Conservation (phyloP, 352 stramenopile species). For the Globisporangium emineosum region DNA sequence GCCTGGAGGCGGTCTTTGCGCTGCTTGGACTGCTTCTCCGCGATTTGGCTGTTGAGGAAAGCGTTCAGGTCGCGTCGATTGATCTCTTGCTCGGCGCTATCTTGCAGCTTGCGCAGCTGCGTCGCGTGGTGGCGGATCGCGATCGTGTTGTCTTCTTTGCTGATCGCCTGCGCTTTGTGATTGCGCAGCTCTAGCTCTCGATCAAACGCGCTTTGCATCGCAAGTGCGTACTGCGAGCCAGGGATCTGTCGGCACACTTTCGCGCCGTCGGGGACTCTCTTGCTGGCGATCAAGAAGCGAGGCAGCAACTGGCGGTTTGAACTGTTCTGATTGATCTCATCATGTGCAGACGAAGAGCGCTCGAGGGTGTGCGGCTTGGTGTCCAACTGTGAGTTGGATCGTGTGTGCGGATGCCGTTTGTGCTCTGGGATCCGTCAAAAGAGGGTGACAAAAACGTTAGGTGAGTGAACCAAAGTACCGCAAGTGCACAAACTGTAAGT, state of each 20-base stretch:
- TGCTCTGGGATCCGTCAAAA: conserved; percentile 1
- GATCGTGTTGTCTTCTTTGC: conserved; percentile 24
- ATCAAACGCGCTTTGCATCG: conserved; percentile 31
- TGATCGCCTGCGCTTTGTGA: background rate
- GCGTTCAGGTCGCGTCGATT: conserved; percentile 42
- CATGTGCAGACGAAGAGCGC: conserved; percentile 1
- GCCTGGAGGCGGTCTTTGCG: conserved; percentile 15
- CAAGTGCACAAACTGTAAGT: too few species aligned
- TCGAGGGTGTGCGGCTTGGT: background rate
- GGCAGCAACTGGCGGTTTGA: conserved; percentile 33
- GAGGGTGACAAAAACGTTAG: too few species aligned
- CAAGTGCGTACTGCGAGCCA: conserved; percentile 22
- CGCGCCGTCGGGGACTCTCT: conserved; percentile 17
- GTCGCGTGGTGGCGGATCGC: conserved; percentile 23
- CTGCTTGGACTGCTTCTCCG: conserved; percentile 29
- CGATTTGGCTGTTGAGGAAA: conserved; percentile 50
- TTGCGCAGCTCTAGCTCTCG: conserved; percentile 25
- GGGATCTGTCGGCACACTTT: conserved; percentile 15
- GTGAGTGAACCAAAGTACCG: background rate
- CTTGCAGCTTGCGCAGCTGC: conserved; percentile 40
- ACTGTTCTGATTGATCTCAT: conserved; percentile 7
- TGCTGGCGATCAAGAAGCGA: conserved; percentile 43
- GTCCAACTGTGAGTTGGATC: background rate
- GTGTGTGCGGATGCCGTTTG: conserved; percentile 4
- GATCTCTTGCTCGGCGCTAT: conserved; percentile 35